These are phyloP conservation scores for Melastoma malabathricum DNA, from an alignment of 345 rosid species.

Conservation along the genomic window DNA sequence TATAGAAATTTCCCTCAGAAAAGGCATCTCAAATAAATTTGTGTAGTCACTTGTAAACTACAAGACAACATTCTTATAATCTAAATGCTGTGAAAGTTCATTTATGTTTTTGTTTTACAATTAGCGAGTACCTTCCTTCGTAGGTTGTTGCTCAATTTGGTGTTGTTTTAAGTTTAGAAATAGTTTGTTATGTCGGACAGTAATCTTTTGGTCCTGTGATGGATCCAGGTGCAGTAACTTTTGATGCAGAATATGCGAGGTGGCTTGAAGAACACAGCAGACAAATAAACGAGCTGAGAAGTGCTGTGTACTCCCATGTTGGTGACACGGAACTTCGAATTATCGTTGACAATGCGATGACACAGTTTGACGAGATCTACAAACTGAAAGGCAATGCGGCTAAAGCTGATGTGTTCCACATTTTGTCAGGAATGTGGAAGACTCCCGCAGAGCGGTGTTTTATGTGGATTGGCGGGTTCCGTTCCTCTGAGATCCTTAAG, in stretches of 20 bases:
- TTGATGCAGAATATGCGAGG: conserved; percentile 79
- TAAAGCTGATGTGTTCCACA: conserved; percentile 93
- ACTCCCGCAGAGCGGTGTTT: conserved; percentile 98
- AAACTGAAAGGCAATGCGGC: conserved; percentile 81
- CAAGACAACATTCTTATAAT: too few species aligned
- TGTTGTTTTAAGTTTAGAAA: too few species aligned
- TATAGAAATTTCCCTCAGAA: too few species aligned
- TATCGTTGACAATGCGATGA: conserved; percentile 50
- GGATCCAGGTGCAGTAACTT: conserved; percentile 74
- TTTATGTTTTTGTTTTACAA: too few species aligned
- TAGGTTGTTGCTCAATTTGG: too few species aligned
- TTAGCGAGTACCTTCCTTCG: too few species aligned
- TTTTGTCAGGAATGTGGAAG: conserved; percentile 97
- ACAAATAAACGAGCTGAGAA: conserved; percentile 71
- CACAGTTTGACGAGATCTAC: conserved; percentile 77
- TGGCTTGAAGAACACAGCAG: conserved; percentile 89
- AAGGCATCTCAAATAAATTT: too few species aligned
- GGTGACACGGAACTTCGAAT: conserved; percentile 87
- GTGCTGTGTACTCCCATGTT: conserved; percentile 92
- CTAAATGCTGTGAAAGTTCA: too few species aligned
- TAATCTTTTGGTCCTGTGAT: conserved; percentile 2
- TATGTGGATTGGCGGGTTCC: conserved; percentile 97
- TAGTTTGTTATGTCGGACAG: too few species aligned
- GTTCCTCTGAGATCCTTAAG: conserved; percentile 90
- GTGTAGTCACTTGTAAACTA: too few species aligned